These are phyloP conservation scores for Colletotrichum sp. DNA, from an alignment of 2,329 filamentous ascomycete species.

Conservation along the genomic window DNA sequence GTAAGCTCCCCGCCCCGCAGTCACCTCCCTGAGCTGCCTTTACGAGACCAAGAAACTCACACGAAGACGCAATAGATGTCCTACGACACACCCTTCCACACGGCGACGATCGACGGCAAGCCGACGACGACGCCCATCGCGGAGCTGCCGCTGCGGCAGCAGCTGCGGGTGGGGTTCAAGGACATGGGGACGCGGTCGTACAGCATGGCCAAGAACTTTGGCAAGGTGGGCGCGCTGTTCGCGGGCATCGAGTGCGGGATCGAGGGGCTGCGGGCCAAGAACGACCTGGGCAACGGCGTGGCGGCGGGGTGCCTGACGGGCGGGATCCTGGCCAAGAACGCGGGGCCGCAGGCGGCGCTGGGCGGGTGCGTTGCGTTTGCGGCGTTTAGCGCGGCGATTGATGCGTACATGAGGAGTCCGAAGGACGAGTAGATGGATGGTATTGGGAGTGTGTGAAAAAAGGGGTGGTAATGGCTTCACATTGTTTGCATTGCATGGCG, in stretches of 20 bases:
- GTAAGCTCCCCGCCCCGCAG: slow-evolving; percentile 54
- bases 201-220: slow-evolving; percentile 92
- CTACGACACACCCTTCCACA: slow-evolving; percentile 90
- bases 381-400: slow-evolving; percentile 89
- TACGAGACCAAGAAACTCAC: not conserved
- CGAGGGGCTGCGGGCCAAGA: slow-evolving; percentile 90
- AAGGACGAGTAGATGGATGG: slow-evolving; percentile 53
- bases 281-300: slow-evolving; percentile 88
- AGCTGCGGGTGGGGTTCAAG: slow-evolving; percentile 85
- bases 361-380: slow-evolving; percentile 93
- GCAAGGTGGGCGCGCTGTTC: slow-evolving; percentile 89
- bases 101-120: slow-evolving; percentile 40
- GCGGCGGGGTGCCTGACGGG: slow-evolving; percentile 90
- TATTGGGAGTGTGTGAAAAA: not conserved
- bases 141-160: slow-evolving; percentile 81
- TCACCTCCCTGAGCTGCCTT: not conserved
- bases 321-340: slow-evolving; percentile 83
- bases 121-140: slow-evolving; percentile 45
- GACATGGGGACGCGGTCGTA: slow-evolving; percentile 91
- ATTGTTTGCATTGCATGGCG: slow-evolving; percentile 25
- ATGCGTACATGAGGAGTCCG: slow-evolving; percentile 86
- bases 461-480: not conserved
- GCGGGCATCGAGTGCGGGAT: slow-evolving; percentile 94
- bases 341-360: slow-evolving; percentile 86
- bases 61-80: slow-evolving; percentile 72